Conservation (phyloP, 129 eudicot genomes). For the Deinandra increscens region DNA sequence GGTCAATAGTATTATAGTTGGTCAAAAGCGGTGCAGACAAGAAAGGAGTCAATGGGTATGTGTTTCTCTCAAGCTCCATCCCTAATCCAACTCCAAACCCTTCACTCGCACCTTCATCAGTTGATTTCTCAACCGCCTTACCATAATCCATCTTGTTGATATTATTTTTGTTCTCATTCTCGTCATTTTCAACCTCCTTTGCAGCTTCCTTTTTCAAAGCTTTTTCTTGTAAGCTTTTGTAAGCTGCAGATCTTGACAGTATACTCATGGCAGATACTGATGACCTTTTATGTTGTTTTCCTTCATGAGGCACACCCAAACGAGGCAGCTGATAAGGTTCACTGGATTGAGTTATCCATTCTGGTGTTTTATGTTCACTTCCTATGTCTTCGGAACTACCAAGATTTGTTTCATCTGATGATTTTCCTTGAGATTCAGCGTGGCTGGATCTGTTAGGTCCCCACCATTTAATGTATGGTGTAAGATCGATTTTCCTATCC, state of each 20-base stretch:
- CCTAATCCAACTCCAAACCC: slow-evolving; percentile 60
- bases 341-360: slow-evolving; percentile 53
- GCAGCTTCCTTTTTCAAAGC: slow-evolving; percentile 57
- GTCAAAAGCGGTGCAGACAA: slow-evolving; percentile 82
- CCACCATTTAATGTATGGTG: slow-evolving; percentile 95
- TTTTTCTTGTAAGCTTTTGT: slow-evolving; percentile 75
- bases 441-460: slow-evolving; percentile 60
- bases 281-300: slow-evolving; percentile 48
- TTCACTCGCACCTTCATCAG: slow-evolving; percentile 53
- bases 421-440: slow-evolving; percentile 48
- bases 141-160: slow-evolving; percentile 64
- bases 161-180: slow-evolving; percentile 71
- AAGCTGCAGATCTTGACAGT: slow-evolving; percentile 79
- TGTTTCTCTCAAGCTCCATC: slow-evolving; percentile 46
- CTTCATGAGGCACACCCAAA: slow-evolving; percentile 53
- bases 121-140: slow-evolving; percentile 56
- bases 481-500: slow-evolving; percentile 83
- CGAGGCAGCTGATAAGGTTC: slow-evolving; percentile 93
- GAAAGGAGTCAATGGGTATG: slow-evolving; percentile 58
- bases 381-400: slow-evolving; percentile 59
- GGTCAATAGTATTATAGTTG: slow-evolving; percentile 67
- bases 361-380: slow-evolving; percentile 60
- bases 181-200: slow-evolving; percentile 52
- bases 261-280: slow-evolving; percentile 80
- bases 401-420: slow-evolving; percentile 54